Conservation (phyloP, 345 rosid genomes). For the Rhizophora mangle region DNA sequence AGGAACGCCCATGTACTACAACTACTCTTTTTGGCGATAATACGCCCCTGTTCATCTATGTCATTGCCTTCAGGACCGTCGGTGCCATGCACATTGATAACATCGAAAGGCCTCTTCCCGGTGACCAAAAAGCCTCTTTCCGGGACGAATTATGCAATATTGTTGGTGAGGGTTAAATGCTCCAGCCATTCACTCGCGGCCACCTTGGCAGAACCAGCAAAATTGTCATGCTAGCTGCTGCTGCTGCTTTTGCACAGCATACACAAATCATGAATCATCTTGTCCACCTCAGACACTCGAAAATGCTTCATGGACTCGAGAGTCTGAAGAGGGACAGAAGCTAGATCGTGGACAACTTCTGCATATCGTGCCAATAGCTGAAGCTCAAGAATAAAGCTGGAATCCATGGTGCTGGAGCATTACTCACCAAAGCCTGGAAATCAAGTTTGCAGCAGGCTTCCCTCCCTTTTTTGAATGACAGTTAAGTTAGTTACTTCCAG, state of each 20-base stretch:
- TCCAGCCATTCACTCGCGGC: neutral
- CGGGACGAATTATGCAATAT: neutral
- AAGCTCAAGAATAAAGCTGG: too few relatives aligned
- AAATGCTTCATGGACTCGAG: neutral
- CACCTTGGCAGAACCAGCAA: neutral
- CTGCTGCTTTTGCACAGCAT: neutral
- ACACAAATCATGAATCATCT: neutral
- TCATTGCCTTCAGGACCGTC: neutral
- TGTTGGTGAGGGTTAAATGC: neutral
- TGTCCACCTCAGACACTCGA: neutral
- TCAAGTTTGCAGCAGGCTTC: too few relatives aligned
- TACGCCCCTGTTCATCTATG: neutral
- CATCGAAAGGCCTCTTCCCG: neutral
- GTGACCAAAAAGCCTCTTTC: neutral
- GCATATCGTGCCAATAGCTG: neutral
- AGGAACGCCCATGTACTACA: neutral
- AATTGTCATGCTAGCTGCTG: neutral
- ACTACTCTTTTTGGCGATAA: neutral
- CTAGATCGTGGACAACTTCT: neutral
- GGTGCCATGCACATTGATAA: neutral
- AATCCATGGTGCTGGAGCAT: too few relatives aligned
- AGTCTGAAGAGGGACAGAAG: neutral
- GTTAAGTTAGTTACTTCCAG: too few relatives aligned
- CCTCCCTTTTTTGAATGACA: too few relatives aligned
- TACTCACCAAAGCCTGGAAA: too few relatives aligned